phyloP scores from a whole-genome alignment of 2,329 filamentous ascomycete species.

The Bipolaris zeicola region DNA sequence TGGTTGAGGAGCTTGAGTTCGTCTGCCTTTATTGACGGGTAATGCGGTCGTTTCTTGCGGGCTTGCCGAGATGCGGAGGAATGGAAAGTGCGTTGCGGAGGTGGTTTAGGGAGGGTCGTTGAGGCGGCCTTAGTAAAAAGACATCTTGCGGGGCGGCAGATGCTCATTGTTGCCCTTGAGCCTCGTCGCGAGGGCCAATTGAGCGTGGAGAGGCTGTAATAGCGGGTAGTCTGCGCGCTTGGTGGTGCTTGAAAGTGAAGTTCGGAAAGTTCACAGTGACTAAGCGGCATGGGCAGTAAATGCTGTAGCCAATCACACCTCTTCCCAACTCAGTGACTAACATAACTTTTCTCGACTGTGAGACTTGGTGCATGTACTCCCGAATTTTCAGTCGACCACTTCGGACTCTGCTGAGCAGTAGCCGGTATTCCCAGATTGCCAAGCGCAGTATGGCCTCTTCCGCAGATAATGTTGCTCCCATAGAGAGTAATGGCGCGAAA shows the following conservation, averaged over 20 bases:
- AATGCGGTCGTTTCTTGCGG: slow-evolving; percentile 49
- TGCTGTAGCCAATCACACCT: slow-evolving; percentile 34
- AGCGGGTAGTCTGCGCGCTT: slow-evolving; percentile 15
- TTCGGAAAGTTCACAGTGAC: slow-evolving; percentile 32
- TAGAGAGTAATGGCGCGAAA: slow-evolving; percentile 44
- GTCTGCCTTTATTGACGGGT: slow-evolving; percentile 52
- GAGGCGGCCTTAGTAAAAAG: slow-evolving; percentile 44
- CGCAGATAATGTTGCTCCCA: slow-evolving; percentile 36
- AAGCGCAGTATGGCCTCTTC: slow-evolving; percentile 43
- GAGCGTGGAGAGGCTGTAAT: slow-evolving; percentile 14
- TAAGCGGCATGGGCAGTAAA: slow-evolving; percentile 19
- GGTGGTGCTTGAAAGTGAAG: slow-evolving; percentile 24
- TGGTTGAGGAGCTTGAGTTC: slow-evolving; percentile 46
- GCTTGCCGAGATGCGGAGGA: slow-evolving; percentile 43
- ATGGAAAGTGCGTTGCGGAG: slow-evolving; percentile 51
- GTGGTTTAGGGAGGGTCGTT: slow-evolving; percentile 35
- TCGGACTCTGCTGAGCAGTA: slow-evolving; percentile 30
- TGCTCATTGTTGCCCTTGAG: slow-evolving; percentile 47
- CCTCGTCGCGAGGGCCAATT: slow-evolving; percentile 29
- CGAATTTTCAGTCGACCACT: slow-evolving; percentile 32
- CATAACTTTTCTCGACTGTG: slow-evolving; percentile 26
- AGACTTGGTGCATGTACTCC: slow-evolving; percentile 28
- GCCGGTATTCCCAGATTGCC: slow-evolving; percentile 15
- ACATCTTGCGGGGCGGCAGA: slow-evolving; percentile 51
- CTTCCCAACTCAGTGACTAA: slow-evolving; percentile 33